Evolutionary conservation across 768 basidiomycete species (phyloP).

Genomic region (Kwoniella sp.): DNA sequence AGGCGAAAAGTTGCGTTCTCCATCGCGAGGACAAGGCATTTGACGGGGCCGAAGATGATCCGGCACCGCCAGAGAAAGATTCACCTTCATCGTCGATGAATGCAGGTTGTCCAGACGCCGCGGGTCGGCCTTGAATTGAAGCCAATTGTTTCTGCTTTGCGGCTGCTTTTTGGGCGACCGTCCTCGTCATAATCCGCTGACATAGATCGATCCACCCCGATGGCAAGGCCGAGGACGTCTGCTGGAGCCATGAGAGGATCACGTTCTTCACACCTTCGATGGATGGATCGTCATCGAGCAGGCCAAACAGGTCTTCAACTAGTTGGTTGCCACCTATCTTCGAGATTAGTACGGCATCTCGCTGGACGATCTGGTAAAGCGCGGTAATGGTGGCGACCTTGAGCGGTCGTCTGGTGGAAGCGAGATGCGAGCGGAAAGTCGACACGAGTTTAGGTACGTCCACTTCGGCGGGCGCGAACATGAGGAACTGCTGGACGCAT

Average conservation of each 20-base stretch:
- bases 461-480: conserved; percentile 86
- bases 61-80: conserved; percentile 61
- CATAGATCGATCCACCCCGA: conserved; percentile 98
- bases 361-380: conserved; percentile 93
- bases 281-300: conserved; percentile 91
- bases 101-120: conserved; percentile 39
- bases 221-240: conserved; percentile 88
- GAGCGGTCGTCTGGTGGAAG: conserved; percentile 77
- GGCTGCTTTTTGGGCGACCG: conserved; percentile 76
- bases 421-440: conserved; percentile 75
- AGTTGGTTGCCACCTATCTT: conserved; percentile 89
- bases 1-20: conserved; percentile 93
- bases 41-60: conserved; percentile 22
- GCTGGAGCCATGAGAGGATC: conserved; percentile 89
- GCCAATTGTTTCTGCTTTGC: background rate
- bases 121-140: conserved; percentile 12
- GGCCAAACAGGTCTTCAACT: conserved; percentile 90
- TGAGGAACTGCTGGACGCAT: conserved; percentile 93
- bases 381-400: conserved; percentile 95
- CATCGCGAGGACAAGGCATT: conserved; percentile 67
- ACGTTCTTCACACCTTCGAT: conserved; percentile 92
- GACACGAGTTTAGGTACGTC: conserved; percentile 77
- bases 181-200: conserved; percentile 93
- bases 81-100: conserved; percentile 89
- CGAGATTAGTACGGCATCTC: conserved; percentile 87